These are phyloP conservation scores for Candida xiaguanensis DNA, from an alignment of 805 yeast genomes.

Conservation along the genomic window DNA sequence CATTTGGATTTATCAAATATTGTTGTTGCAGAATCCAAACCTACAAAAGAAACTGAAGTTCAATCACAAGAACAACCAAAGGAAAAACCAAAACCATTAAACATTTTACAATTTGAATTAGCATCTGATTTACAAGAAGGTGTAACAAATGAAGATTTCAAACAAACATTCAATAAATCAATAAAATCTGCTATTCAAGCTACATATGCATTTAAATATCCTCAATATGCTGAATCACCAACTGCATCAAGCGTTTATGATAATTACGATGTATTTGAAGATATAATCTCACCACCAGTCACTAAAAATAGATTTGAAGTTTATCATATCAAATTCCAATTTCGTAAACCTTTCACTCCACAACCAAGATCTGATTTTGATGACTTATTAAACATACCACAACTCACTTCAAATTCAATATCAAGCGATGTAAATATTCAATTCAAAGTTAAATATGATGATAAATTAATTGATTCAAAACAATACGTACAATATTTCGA, in stretches of 20 bases:
- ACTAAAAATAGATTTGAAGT: conserved; percentile 34
- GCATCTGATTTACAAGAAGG: conserved; percentile 25
- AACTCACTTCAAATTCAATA: conserved; percentile 9
- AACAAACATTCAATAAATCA: conserved; percentile 28
- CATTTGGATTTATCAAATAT: conserved; percentile 74
- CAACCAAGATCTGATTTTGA: conserved; percentile 22
- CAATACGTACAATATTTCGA: conserved; percentile 34
- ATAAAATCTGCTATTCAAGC: conserved; percentile 25
- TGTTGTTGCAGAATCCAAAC: conserved; percentile 34
- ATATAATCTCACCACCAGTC: conserved; percentile 33
- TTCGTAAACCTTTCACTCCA: conserved; percentile 9
- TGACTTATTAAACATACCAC: conserved; percentile 29
- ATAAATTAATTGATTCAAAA: conserved; percentile 30
- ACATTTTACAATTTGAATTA: conserved; percentile 21
- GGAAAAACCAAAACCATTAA: conserved; percentile 25
- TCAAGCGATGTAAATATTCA: conserved; percentile 23
- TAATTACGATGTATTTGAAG: conserved; percentile 33
- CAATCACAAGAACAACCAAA: conserved; percentile 9
- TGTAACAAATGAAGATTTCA: conserved; percentile 23
- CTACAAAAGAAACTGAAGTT: conserved; percentile 8
- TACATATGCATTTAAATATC: conserved; percentile 32
- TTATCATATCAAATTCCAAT: conserved; percentile 22
- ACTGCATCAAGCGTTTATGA: conserved; percentile 13
- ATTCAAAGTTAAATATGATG: conserved; percentile 31
- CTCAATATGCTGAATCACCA: conserved; percentile 34